Evolutionary conservation across 352 stramenopile genomes (phyloP).

Genomic region (Phytopythium boreale): DNA sequence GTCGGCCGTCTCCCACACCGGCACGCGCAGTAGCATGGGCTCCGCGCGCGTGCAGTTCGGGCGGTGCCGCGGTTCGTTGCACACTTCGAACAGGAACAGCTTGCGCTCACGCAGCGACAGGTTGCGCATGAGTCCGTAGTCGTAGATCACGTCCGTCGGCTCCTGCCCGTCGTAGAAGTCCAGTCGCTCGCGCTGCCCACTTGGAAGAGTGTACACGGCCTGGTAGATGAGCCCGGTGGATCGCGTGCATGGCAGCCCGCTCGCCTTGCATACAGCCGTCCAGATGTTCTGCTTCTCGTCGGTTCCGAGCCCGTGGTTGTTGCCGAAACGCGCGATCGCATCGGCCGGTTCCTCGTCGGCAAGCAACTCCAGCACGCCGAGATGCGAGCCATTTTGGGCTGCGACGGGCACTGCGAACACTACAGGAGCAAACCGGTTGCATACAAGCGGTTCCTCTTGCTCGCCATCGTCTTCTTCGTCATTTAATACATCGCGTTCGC

Average conservation of each 20-base stretch:
- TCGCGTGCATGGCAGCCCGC: slow-evolving; percentile 48
- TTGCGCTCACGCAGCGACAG: slow-evolving; percentile 65
- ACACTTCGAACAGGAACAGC: slow-evolving; percentile 63
- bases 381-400: slow-evolving; percentile 53
- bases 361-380: slow-evolving; percentile 63
- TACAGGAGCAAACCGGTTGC: slow-evolving; percentile 58
- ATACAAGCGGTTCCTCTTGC: slow-evolving; percentile 26
- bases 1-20: slow-evolving; percentile 65
- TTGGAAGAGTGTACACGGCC: slow-evolving; percentile 51
- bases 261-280: slow-evolving; percentile 47
- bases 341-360: slow-evolving; percentile 67
- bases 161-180: slow-evolving; percentile 74
- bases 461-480: slow-evolving; percentile 7
- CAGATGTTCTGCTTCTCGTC: slow-evolving; percentile 63
- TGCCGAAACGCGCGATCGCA: slow-evolving; percentile 69
- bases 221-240: slow-evolving; percentile 61
- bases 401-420: slow-evolving; percentile 54
- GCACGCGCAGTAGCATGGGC: slow-evolving; percentile 69
- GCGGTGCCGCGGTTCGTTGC: slow-evolving; percentile 51
- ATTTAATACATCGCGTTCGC: neutral
- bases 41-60: slow-evolving; percentile 80
- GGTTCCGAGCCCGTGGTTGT: slow-evolving; percentile 51
- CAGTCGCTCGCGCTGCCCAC: slow-evolving; percentile 44
- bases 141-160: slow-evolving; percentile 71
- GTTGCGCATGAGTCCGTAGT: slow-evolving; percentile 70